Evolutionary conservation across 805 yeast genomes (phyloP).

Genomic region (Wickerhamomyces mucosus): DNA sequence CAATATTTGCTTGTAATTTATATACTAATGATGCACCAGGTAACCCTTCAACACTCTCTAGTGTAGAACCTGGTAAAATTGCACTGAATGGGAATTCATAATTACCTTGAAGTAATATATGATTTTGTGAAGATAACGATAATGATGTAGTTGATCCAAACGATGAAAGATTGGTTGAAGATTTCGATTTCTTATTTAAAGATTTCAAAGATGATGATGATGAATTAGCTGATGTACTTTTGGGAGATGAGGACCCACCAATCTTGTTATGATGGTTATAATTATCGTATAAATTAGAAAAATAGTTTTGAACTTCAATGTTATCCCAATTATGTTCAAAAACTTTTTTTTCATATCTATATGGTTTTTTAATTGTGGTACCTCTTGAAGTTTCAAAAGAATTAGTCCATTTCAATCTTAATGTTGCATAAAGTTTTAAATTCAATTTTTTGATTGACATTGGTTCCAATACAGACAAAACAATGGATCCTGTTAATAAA

Average conservation of each 20-base stretch:
- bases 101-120: constrained; percentile 58
- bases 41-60: constrained; percentile 86
- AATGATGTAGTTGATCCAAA: constrained; percentile 21
- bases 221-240: constrained; percentile 13
- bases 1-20: constrained; percentile 69
- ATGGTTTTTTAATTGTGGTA: constrained; percentile 32
- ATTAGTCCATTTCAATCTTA: constrained; percentile 60
- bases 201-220: constrained; percentile 19
- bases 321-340: constrained; percentile 78
- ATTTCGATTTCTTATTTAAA: constrained; percentile 21
- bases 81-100: constrained; percentile 87
- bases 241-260: too few relatives aligned
- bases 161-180: constrained; percentile 24
- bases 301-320: constrained; percentile 39
- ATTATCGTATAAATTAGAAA: constrained; percentile 21
- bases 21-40: constrained; percentile 71
- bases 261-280: constrained; percentile 6
- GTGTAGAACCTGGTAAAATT: constrained; percentile 71
- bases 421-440: constrained; percentile 55
- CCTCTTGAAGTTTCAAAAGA: constrained; percentile 37
- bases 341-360: constrained; percentile 47
- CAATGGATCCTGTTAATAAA: constrained; percentile 67
- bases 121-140: constrained; percentile 18
- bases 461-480: constrained; percentile 68
- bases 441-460: constrained; percentile 54